Base-by-base conservation (phyloP, 148 eudicot genomes). In the Heliosperma pusillum region DNA sequence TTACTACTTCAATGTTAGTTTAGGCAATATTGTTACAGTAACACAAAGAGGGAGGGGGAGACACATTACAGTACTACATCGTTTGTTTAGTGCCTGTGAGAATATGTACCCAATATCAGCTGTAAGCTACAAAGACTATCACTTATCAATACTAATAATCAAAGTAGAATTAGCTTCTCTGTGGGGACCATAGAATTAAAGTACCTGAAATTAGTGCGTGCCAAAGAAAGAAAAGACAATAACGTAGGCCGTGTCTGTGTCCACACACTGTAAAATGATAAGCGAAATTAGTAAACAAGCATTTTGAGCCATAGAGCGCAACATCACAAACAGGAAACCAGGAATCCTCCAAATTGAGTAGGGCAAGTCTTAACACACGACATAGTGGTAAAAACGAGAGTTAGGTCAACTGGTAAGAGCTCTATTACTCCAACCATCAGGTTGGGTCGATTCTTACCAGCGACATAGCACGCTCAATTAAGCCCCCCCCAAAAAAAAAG, bases 101-200 rank as follows among this genome's bases (percentile, higher is more conserved):
- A 29, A 27, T 61, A 61, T 44, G 59, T 47, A 45, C 19, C 67
- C 21, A 69, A 20, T 47, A 79, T 58, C 70, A 70, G 74, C 75
- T 75, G 79, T 75, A 70, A 64, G 21, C 66, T 70, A 75, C 55
- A 56, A 72, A 25, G 52, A 70, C 79, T 56, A n/a, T 67, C 8
- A 44, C 55, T 67, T 9, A 56, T 45, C 27, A 58, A 44, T 74
- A 21, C 45, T 29, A 13, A 58, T 76, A 71, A 71, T 76, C 66
- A 21, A 24, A 68, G 58, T 3, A 60, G 36, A 56, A 20, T 3
- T 26, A 52, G 67, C 26, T 73, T 56, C 27, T 20, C 25, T 10
- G 76, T 58, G 72, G 83, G 79, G 75, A 68, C 73, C 27, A 67
- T 7, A 66, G 27, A 4, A 76, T 71, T 80, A 44, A 75, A 76